Percentiles rank a stretch among this genome's conserved stretches.
These are phyloP conservation scores for Colletotrichum liaoningense DNA, from an alignment of 2,329 filamentous ascomycete genomes.

Conservation along the genomic window DNA sequence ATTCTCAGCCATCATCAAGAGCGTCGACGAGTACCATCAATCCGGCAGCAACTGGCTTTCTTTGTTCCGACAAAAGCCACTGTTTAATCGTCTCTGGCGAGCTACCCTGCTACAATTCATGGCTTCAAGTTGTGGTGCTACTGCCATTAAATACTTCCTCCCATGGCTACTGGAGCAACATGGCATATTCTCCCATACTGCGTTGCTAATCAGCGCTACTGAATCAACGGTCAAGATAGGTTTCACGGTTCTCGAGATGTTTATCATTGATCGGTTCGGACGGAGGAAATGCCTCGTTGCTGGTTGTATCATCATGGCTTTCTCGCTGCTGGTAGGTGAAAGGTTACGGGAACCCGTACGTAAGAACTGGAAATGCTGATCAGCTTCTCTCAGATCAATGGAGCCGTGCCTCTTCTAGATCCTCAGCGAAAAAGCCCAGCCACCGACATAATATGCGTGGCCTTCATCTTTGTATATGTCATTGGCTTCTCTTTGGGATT, in stretches of 20 bases:
- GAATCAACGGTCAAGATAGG: constrained; percentile 69
- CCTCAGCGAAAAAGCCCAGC: constrained; percentile 59
- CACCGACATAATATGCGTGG: constrained; percentile 62
- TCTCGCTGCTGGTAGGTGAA: constrained; percentile 61
- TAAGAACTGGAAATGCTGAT: background rate
- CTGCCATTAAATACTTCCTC: constrained; percentile 71
- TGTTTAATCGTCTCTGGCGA: constrained; percentile 67
- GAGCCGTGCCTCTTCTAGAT: constrained; percentile 61
- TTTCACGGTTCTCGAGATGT: constrained; percentile 66
- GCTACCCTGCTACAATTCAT: constrained; percentile 69
- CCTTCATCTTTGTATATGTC: constrained; percentile 69
- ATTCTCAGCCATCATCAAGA: constrained; percentile 58
- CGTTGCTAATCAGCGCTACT: constrained; percentile 65
- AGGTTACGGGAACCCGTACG: background rate
- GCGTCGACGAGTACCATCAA: constrained; percentile 51
- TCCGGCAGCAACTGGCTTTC: constrained; percentile 54
- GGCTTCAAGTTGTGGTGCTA: constrained; percentile 69
- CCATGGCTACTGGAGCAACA: constrained; percentile 63
- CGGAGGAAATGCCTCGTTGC: constrained; percentile 59
- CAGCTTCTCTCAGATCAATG: constrained; percentile 58
- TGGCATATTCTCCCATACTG: constrained; percentile 58
- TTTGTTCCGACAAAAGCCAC: constrained; percentile 59
- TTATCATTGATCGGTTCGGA: constrained; percentile 65
- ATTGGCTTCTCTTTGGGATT: constrained; percentile 69
- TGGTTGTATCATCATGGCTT: constrained; percentile 63